phyloP scores from a whole-genome alignment of 257 asterid genomes.

The Plectranthus barbatus region DNA sequence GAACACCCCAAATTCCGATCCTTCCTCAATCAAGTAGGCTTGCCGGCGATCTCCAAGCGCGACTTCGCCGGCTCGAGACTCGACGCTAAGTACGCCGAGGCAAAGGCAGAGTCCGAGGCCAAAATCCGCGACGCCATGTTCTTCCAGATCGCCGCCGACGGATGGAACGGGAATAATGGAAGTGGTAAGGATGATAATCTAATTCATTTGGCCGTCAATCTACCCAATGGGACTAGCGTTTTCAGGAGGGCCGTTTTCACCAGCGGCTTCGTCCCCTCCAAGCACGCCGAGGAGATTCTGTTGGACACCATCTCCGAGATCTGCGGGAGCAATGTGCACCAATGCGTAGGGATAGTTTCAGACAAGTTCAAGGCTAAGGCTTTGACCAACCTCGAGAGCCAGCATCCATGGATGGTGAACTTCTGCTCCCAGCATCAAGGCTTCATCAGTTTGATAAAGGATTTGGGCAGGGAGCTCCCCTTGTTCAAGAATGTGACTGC shows the following conservation, averaged over 20 bases:
- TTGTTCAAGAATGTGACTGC: slow-evolving; percentile 58
- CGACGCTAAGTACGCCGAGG: slow-evolving; percentile 64
- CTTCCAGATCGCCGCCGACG: slow-evolving; percentile 80
- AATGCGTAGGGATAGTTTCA: slow-evolving; percentile 83
- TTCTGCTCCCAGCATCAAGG: slow-evolving; percentile 80
- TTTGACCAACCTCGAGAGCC: slow-evolving; percentile 58
- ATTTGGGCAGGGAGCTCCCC: slow-evolving; percentile 71
- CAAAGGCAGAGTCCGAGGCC: slow-evolving; percentile 63
- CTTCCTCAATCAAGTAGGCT: slow-evolving; percentile 69
- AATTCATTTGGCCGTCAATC: slow-evolving; percentile 70
- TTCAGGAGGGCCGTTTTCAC: slow-evolving; percentile 69
- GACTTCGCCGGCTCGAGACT: slow-evolving; percentile 57
- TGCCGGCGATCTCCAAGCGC: slow-evolving; percentile 52
- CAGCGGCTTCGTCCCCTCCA: slow-evolving; percentile 50
- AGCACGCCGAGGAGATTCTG: slow-evolving; percentile 72
- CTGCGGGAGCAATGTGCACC: slow-evolving; percentile 54
- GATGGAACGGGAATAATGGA: slow-evolving; percentile 63
- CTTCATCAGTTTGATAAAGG: slow-evolving; percentile 59
- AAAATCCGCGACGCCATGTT: slow-evolving; percentile 90
- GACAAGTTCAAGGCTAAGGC: slow-evolving; percentile 87
- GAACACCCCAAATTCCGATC: slow-evolving; percentile 93
- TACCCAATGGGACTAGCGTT: slow-evolving; percentile 79
- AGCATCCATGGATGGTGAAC: slow-evolving; percentile 93
- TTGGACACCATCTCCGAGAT: slow-evolving; percentile 72
- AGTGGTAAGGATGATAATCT: slow-evolving; percentile 53